Conservation (phyloP, 768 basidiomycete species). For the Mycena filopes region DNA sequence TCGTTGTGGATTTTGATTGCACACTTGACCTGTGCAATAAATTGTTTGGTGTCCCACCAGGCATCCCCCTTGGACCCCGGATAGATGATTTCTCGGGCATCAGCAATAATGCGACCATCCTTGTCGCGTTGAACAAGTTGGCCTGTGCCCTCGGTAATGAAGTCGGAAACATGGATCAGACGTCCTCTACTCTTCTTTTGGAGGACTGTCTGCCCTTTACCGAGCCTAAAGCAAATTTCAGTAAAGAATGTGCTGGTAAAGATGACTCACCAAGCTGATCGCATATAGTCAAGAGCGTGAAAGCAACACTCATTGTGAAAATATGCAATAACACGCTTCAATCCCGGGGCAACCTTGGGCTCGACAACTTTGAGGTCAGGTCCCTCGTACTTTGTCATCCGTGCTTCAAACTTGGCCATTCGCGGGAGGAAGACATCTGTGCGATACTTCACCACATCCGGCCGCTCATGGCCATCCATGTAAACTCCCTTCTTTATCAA, state of each 20-base stretch:
- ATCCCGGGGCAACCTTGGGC: constrained; percentile 37
- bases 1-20: constrained; percentile 22
- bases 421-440: constrained; percentile 31
- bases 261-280: not conserved
- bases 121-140: constrained; percentile 18
- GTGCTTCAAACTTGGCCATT: constrained; percentile 33
- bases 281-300: constrained; percentile 40
- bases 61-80: constrained; percentile 35
- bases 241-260: too few species aligned
- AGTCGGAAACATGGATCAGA: constrained; percentile 36
- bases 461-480: constrained; percentile 51
- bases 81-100: constrained; percentile 36
- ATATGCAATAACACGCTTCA: constrained; percentile 38
- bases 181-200: constrained; percentile 37
- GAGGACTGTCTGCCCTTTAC: constrained; percentile 9
- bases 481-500: constrained; percentile 46
- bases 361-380: constrained; percentile 27
- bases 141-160: constrained; percentile 17
- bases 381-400: constrained; percentile 23
- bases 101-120: constrained; percentile 16
- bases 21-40: constrained; percentile 31
- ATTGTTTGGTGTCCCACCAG: constrained; percentile 36
- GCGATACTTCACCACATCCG: constrained; percentile 25
- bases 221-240: not conserved
- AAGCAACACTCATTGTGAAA: constrained; percentile 47